These are phyloP conservation scores for Sclerotinia nivalis DNA, from an alignment of 2,329 filamentous ascomycete species.

Conservation along the genomic window DNA sequence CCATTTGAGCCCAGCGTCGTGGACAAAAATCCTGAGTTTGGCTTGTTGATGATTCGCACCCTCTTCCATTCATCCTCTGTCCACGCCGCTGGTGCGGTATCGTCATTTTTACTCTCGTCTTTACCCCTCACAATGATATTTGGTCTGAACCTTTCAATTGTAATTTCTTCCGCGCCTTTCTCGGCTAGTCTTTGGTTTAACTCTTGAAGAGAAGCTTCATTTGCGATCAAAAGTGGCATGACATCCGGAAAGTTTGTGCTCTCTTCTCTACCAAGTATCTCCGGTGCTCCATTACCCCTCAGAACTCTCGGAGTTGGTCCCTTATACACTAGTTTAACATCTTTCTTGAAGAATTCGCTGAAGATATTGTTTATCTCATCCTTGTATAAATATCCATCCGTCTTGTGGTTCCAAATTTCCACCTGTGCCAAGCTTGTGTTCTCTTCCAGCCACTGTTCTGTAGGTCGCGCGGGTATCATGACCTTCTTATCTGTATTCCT, in stretches of 20 bases:
- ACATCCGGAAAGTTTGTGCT: constrained; percentile 61
- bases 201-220: constrained; percentile 56
- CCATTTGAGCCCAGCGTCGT: constrained; percentile 20
- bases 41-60: constrained; percentile 46
- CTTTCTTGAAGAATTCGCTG: constrained; percentile 54
- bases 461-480: constrained; percentile 56
- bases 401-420: constrained; percentile 60
- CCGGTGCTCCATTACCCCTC: constrained; percentile 55
- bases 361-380: constrained; percentile 54
- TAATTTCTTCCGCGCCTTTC: constrained; percentile 50
- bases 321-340: constrained; percentile 62
- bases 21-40: constrained; percentile 10
- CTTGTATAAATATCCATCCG: constrained; percentile 57
- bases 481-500: constrained; percentile 45
- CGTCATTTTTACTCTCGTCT: constrained; percentile 41
- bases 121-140: constrained; percentile 61
- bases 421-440: constrained; percentile 53
- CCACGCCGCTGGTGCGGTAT: constrained; percentile 45
- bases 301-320: constrained; percentile 57
- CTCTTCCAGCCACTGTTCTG: constrained; percentile 51
- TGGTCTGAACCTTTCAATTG: constrained; percentile 62
- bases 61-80: constrained; percentile 64
- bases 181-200: constrained; percentile 54
- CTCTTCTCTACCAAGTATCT: constrained; percentile 54
- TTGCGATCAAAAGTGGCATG: constrained; percentile 57